Conservation (phyloP, 2,329 filamentous ascomycete genomes). For the Canariomyces notabilis region DNA sequence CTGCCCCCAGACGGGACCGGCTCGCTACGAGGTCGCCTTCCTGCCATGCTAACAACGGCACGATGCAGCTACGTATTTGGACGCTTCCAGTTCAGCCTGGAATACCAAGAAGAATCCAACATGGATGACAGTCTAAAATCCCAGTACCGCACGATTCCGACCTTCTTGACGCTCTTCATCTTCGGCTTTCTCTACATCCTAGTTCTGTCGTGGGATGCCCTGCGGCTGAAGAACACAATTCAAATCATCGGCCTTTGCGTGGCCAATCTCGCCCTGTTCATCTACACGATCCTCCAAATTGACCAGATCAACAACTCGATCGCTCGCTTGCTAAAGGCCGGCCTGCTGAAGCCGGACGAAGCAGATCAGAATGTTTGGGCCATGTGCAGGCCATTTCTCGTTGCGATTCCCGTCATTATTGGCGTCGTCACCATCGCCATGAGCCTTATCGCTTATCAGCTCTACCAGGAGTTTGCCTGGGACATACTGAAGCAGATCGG, state of each 20-base stretch:
- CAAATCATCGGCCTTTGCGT: conserved; percentile 93
- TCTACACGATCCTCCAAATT: conserved; percentile 90
- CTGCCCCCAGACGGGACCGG: no score
- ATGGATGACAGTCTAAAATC: conserved; percentile 39
- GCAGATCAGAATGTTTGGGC: conserved; percentile 54
- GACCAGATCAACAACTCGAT: conserved; percentile 82
- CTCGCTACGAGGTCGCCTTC: no score
- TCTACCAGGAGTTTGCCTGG: conserved; percentile 98
- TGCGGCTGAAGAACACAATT: conserved; percentile 95
- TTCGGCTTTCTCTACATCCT: conserved; percentile 95
- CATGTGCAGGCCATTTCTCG: conserved; percentile 67
- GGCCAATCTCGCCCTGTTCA: conserved; percentile 84
- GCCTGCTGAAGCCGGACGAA: conserved; percentile 39
- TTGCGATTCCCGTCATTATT: conserved; percentile 82
- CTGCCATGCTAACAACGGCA: conserved; percentile 5
- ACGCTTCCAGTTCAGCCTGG: conserved; percentile 66
- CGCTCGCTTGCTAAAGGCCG: conserved; percentile 39
- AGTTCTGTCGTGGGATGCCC: conserved; percentile 84
- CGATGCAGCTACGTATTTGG: conserved; percentile 75
- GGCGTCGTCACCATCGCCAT: conserved; percentile 69
- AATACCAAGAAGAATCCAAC: conserved; percentile 34
- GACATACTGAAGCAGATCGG: conserved; percentile 99
- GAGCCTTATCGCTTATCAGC: conserved; percentile 79
- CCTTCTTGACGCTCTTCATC: conserved; percentile 92
- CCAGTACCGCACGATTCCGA: conserved; percentile 73